phyloP scores from a whole-genome alignment of 352 stramenopile genomes.

The Phytopythium boreale region DNA sequence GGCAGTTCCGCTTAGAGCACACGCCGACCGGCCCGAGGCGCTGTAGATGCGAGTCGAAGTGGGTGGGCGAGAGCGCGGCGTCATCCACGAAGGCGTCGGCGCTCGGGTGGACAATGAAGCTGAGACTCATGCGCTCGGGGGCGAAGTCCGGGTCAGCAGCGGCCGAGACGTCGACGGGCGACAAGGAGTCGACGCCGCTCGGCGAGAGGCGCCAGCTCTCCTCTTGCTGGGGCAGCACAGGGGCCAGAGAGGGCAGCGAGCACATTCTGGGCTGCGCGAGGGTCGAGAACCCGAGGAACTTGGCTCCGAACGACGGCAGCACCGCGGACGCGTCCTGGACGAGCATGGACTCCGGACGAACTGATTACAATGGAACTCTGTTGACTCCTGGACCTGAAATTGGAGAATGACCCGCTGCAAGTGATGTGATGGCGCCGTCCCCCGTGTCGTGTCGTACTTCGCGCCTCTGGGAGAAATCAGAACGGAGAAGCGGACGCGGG shows the following conservation, averaged over 20 bases:
- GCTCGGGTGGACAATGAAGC: slow-evolving; percentile 53
- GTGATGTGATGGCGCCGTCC: no score
- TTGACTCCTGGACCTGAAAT: not conserved
- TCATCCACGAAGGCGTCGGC: not conserved
- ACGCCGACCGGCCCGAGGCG: slow-evolving; percentile 16
- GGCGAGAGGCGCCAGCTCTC: slow-evolving; percentile 16
- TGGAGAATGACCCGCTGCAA: not conserved
- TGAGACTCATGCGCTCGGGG: slow-evolving; percentile 48
- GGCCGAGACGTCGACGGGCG: slow-evolving; percentile 17
- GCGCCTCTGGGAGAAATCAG: no score
- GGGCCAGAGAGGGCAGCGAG: slow-evolving; percentile 10
- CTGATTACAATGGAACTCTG: no score
- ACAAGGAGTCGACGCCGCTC: slow-evolving; percentile 17
- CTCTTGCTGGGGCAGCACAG: not conserved
- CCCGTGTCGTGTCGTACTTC: no score
- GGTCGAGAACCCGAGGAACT: not conserved
- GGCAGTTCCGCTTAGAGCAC: slow-evolving; percentile 69
- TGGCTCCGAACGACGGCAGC: slow-evolving; percentile 16
- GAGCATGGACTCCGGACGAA: not conserved
- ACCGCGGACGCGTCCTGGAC: slow-evolving; percentile 7
- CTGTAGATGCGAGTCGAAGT: slow-evolving; percentile 3
- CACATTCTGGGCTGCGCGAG: not conserved
- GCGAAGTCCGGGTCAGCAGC: slow-evolving; percentile 17
- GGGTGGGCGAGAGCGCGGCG: not conserved
- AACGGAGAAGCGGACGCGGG: not conserved